These are phyloP conservation scores for Capniomyces stellatus DNA, from an alignment of 371 early-diverging fungal species.

Conservation along the genomic window DNA sequence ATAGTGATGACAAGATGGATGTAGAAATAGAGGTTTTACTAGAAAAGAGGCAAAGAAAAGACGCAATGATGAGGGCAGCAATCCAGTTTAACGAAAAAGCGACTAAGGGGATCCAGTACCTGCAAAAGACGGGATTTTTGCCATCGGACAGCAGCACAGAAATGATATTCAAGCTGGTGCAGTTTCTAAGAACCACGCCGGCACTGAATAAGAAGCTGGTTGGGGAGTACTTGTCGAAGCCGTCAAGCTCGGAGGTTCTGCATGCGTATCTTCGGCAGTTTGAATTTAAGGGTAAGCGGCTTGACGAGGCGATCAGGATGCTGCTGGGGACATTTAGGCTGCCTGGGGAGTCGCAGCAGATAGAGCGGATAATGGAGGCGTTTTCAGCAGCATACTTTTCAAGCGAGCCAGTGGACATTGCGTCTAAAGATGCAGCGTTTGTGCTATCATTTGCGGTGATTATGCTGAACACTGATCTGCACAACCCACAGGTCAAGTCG, in stretches of 20 bases:
- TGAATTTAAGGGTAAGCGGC: slow-evolving; percentile 56
- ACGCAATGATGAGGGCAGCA: slow-evolving; percentile 56
- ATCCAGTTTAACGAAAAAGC: slow-evolving; percentile 66
- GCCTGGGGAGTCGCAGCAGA: slow-evolving; percentile 89
- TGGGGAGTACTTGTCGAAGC: slow-evolving; percentile 79
- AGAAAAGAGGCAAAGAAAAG: slow-evolving; percentile 33
- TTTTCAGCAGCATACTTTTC: slow-evolving; percentile 66
- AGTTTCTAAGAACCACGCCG: slow-evolving; percentile 51
- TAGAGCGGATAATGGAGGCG: slow-evolving; percentile 72
- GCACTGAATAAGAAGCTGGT: slow-evolving; percentile 56
- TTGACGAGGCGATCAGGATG: slow-evolving; percentile 73
- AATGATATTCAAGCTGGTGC: slow-evolving; percentile 37
- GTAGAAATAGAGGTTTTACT: slow-evolving; percentile 1
- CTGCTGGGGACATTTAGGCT: slow-evolving; percentile 74
- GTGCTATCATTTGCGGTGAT: slow-evolving; percentile 75
- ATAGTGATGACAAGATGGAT: not conserved
- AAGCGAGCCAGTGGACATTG: slow-evolving; percentile 34
- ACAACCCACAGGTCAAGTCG: slow-evolving; percentile 63
- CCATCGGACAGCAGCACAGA: slow-evolving; percentile 22
- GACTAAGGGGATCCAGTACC: slow-evolving; percentile 59
- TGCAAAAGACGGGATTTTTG: slow-evolving; percentile 27
- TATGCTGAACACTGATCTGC: slow-evolving; percentile 88
- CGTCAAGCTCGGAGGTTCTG: slow-evolving; percentile 53
- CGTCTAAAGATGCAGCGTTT: slow-evolving; percentile 51
- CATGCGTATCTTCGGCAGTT: slow-evolving; percentile 66